phyloP scores from a whole-genome alignment of 2,329 filamentous ascomycete species.

The Fusarium clavum region DNA sequence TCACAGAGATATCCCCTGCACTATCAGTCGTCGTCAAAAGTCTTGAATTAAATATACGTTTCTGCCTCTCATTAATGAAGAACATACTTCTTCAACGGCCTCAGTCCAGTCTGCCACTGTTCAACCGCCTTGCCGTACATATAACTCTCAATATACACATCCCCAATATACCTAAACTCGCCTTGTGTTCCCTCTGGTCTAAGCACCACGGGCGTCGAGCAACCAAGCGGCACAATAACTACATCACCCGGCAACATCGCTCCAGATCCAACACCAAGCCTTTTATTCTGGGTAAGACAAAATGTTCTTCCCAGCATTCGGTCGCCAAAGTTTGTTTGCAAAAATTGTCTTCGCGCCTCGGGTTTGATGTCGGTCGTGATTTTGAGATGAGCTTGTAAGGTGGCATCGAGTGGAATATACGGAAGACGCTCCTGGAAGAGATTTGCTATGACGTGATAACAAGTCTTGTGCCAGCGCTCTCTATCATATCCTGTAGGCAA shows the following conservation, averaged over 20 bases:
- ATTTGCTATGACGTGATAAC: slow-evolving; percentile 12
- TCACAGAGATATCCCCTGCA: slow-evolving; percentile 36
- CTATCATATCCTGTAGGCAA: slow-evolving; percentile 9
- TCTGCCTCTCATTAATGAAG: slow-evolving; percentile 1
- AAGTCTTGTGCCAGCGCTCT: slow-evolving; percentile 3
- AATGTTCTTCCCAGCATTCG: slow-evolving; percentile 26
- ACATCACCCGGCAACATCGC: slow-evolving; percentile 28
- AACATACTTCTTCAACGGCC: slow-evolving; percentile 16
- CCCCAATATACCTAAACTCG: slow-evolving; percentile 21
- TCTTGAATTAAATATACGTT: neutral
- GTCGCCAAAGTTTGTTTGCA: slow-evolving; percentile 20
- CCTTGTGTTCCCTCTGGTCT: slow-evolving; percentile 16
- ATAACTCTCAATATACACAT: slow-evolving; percentile 25
- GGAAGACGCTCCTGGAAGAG: slow-evolving; percentile 20
- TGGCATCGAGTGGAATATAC: slow-evolving; percentile 5
- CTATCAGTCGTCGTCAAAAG: slow-evolving; percentile 8
- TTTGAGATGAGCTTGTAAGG: neutral
- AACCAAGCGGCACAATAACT: slow-evolving; percentile 20
- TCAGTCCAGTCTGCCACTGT: slow-evolving; percentile 10
- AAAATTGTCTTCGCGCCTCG: slow-evolving; percentile 4
- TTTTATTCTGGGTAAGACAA: slow-evolving; percentile 12
- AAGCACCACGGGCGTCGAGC: slow-evolving; percentile 25
- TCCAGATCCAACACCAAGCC: slow-evolving; percentile 19
- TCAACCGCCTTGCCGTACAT: slow-evolving; percentile 24
- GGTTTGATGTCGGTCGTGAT: neutral